phyloP scores from a whole-genome alignment of 345 rosid species.

The Turritis glabra region DNA sequence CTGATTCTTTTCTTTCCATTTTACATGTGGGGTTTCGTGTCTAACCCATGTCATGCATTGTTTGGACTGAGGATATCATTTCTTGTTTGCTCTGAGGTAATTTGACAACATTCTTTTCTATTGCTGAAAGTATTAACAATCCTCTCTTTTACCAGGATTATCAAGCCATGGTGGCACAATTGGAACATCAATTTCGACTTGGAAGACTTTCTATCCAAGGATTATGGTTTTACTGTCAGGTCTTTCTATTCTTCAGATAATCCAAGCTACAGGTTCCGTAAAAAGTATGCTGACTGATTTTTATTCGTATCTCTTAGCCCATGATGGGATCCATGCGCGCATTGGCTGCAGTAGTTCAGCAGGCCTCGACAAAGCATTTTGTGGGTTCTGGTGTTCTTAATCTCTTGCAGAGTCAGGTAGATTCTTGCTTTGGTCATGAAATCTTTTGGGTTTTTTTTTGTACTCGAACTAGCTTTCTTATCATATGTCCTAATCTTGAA shows the following conservation, averaged over 20 bases:
- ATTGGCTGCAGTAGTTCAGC: conserved; percentile 70
- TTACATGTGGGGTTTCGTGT: conserved; percentile 7
- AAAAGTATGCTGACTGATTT: conserved; percentile 27
- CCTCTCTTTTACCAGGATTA: conserved; percentile 62
- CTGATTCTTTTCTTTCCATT: conserved; percentile 12
- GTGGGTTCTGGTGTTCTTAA: conserved; percentile 92
- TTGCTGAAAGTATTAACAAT: conserved; percentile 6
- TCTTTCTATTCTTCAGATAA: conserved; percentile 35
- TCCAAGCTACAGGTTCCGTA: background rate
- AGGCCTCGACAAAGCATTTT: conserved; percentile 73
- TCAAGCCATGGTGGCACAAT: conserved; percentile 93
- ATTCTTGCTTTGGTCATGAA: background rate
- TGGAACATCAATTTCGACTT: conserved; percentile 96
- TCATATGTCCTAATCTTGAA: conserved; percentile 33
- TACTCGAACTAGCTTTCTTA: conserved; percentile 14
- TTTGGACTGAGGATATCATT: conserved; percentile 14
- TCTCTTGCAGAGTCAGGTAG: conserved; percentile 94
- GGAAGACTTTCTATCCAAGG: conserved; percentile 97
- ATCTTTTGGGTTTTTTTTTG: background rate
- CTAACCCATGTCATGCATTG: conserved; percentile 9
- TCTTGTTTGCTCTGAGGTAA: background rate
- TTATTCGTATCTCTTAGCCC: conserved; percentile 54
- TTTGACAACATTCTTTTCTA: conserved; percentile 8
- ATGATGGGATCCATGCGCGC: conserved; percentile 94
- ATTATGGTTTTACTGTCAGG: conserved; percentile 99